A percentile compares a stretch with the other conserved stretches of the same genome.
These are phyloP conservation scores for Psidium friedrichsthalianum DNA, from an alignment of 345 rosid species.

Conservation along the genomic window DNA sequence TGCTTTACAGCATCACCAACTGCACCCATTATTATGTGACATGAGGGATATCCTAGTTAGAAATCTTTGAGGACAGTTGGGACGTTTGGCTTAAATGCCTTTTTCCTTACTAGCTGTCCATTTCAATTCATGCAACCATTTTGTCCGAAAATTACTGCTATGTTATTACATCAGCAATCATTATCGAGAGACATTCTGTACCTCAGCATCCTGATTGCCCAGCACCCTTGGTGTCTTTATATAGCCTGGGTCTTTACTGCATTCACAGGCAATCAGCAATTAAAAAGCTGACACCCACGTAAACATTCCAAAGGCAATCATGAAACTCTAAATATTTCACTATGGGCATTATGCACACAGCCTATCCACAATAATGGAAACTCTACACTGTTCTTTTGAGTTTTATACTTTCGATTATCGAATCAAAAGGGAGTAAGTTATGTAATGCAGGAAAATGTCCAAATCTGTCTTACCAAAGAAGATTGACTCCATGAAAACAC, in stretches of 20 bases:
- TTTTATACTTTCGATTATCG: neutral
- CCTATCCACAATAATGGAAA: neutral
- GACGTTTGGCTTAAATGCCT: neutral
- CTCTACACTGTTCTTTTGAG: neutral
- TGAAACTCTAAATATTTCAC: neutral
- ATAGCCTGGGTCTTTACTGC: conserved; percentile 89
- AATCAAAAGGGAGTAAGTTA: neutral
- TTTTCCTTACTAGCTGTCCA: neutral
- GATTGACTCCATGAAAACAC: neutral
- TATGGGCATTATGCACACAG: neutral
- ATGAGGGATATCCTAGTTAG: neutral
- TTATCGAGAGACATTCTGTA: conserved; percentile 4
- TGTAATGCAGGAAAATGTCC: neutral
- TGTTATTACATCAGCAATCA: neutral
- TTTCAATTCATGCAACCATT: neutral
- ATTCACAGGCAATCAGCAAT: conserved; percentile 10
- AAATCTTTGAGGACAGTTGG: neutral
- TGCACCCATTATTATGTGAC: neutral
- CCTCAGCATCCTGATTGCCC: conserved; percentile 41
- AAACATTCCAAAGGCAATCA: neutral
- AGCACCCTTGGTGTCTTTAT: conserved; percentile 37
- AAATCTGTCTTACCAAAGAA: neutral
- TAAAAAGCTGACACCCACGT: neutral
- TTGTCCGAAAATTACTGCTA: neutral
- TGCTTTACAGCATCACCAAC: neutral